A percentile compares a stretch with the other conserved stretches of the same genome.
Conservation (phyloP, 2,329 filamentous ascomycete species). For the Hypoxylon sp. region DNA sequence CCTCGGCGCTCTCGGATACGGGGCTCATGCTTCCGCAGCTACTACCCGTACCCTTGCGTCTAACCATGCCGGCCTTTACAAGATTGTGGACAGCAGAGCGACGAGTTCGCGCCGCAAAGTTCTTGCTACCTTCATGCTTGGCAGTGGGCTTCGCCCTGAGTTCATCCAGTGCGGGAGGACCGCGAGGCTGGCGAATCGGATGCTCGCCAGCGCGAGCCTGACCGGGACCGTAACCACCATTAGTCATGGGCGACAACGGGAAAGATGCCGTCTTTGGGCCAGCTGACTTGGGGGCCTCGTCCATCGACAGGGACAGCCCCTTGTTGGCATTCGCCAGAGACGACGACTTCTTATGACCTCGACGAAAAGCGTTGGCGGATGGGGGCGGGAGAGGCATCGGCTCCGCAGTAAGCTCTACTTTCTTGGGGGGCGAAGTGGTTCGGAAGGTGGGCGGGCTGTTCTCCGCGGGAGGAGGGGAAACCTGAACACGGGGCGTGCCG, state of each 20-base stretch:
- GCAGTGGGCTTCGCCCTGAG: conserved; percentile 89
- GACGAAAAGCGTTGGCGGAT: conserved; percentile 92
- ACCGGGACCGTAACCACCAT: conserved; percentile 91
- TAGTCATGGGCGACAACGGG: conserved; percentile 80
- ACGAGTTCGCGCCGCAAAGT: conserved; percentile 93
- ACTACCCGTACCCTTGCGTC: conserved; percentile 82
- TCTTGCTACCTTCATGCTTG: conserved; percentile 96
- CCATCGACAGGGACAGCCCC: conserved; percentile 61
- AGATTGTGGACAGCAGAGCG: conserved; percentile 93
- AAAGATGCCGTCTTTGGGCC: conserved; percentile 85
- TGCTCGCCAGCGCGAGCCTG: conserved; percentile 95
- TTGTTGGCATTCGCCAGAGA: conserved; percentile 76
- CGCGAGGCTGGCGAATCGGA: conserved; percentile 91
- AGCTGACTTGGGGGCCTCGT: conserved; percentile 69
- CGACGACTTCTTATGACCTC: conserved; percentile 90
- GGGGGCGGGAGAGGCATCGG: conserved; percentile 83
- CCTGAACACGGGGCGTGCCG: conserved; percentile 80
- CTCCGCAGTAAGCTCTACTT: conserved; percentile 78
- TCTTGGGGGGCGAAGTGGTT: conserved; percentile 76
- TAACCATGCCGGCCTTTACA: conserved; percentile 88
- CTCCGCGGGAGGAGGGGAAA: conserved; percentile 82
- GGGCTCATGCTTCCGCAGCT: conserved; percentile 86
- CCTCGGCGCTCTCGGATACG: conserved; percentile 82
- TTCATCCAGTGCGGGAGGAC: conserved; percentile 92
- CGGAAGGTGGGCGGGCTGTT: conserved; percentile 68